A percentile compares a stretch with the other conserved stretches of the same genome.
phyloP scores from a whole-genome alignment of 2,329 filamentous ascomycete genomes.

The Talaromyces funiculosus region DNA sequence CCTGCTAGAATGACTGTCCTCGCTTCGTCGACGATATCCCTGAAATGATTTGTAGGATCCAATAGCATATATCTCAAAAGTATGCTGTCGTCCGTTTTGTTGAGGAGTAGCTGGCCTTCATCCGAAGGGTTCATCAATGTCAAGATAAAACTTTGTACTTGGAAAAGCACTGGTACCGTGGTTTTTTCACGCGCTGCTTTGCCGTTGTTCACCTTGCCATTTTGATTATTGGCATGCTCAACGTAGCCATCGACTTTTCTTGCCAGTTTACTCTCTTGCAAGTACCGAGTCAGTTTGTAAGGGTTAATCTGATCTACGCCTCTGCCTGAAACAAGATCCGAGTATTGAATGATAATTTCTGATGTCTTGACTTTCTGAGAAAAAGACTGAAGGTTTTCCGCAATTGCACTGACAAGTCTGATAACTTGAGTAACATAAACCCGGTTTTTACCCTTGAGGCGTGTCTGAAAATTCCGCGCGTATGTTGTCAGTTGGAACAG shows the following conservation, averaged over 20 bases:
- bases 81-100: conserved; percentile 45
- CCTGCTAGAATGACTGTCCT: conserved; percentile 85
- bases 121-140: conserved; percentile 79
- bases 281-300: conserved; percentile 78
- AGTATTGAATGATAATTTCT: conserved; percentile 65
- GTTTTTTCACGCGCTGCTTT: conserved; percentile 20
- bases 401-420: conserved; percentile 73
- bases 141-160: conserved; percentile 64
- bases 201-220: background rate
- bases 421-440: conserved; percentile 86
- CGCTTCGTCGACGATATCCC: conserved; percentile 76
- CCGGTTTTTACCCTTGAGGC: conserved; percentile 82
- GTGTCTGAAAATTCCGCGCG: conserved; percentile 79
- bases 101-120: conserved; percentile 58
- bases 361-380: conserved; percentile 34
- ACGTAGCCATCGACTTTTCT: conserved; percentile 92
- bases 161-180: conserved; percentile 53
- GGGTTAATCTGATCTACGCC: conserved; percentile 94
- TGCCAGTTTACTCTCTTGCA: conserved; percentile 86
- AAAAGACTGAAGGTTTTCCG: conserved; percentile 59
- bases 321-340: conserved; percentile 70
- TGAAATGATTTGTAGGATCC: conserved; percentile 86
- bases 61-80: conserved; percentile 79
- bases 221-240: conserved; percentile 48
- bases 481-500: conserved; percentile 74